Evolutionary conservation across 1,284 basidiomycete species (phyloP), one percentile per base, ranked within the genome.

Genomic region (Apiotrichum akiyoshidainum): DNA sequence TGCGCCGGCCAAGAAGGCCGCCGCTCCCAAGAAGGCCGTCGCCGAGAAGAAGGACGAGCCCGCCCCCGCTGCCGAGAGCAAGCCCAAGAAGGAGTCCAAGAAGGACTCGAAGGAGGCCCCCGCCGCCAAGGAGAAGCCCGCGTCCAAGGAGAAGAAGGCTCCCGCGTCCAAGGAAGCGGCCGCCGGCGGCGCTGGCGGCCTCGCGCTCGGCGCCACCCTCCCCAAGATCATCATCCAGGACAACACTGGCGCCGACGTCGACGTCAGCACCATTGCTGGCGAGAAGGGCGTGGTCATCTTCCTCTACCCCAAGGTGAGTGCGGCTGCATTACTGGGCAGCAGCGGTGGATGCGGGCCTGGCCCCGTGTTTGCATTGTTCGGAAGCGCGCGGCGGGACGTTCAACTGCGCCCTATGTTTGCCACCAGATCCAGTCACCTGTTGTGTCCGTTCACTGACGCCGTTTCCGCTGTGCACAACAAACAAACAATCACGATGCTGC

Each of bases 221-320:
- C 92, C 92, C 1, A 83, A 82, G 4, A 70, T 94, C 61, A 84
- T 80, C 3, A 80, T 97, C 61, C 86, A 90, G 79, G 87, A 89
- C 73, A 69, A 80, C 62, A 68, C 69, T 26, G 78, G 71, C 35
- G 62, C 72, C 44, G 75, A 78, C 12, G 74, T 80, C n/a, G 69
- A 78, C 51, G 67, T 80, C 19, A 59, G 64, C n/a, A 65, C 54
- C 9, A 54, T 77, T 34, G 67, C 68, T 11, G 79, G 79, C 16
- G 86, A 89, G 62, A 85, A 86, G 69, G 91, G 90, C 1, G 83
- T 89, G 7, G 84, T 95, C 35, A 75, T 95, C 62, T 94, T 95
- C 81, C 79, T 92, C 33, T 81, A 80, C 68, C 79, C 79, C 33
- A 78, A 76, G 68, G 74, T 77, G 58, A 59, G 68, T 61, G n/a